Conservation (phyloP, 1,139 yeast genomes). For the Saccharomyces pastorianus region DNA sequence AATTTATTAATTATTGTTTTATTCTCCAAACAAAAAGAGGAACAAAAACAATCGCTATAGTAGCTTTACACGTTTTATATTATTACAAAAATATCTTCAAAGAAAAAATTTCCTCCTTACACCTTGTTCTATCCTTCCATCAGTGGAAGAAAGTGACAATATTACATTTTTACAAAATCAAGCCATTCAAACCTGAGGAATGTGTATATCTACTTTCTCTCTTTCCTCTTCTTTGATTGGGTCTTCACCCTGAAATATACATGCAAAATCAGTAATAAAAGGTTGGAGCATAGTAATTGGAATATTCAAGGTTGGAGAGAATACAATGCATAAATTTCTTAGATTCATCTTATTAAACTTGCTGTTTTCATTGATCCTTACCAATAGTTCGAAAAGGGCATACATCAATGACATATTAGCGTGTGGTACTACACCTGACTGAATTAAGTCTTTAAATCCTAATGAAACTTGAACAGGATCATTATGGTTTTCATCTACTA, state of each 20-base stretch:
- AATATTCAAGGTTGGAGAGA: slow-evolving; percentile 74
- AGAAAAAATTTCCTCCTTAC: not conserved
- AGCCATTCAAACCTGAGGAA: slow-evolving; percentile 29
- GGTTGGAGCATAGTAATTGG: slow-evolving; percentile 58
- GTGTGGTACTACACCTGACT: slow-evolving; percentile 35
- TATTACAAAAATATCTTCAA: not conserved
- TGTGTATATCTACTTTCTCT: slow-evolving; percentile 32
- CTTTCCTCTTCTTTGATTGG: slow-evolving; percentile 33
- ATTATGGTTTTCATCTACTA: slow-evolving; percentile 29
- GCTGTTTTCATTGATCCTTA: slow-evolving; percentile 54
- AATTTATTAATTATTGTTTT: too few relatives aligned
- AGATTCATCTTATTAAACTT: slow-evolving; percentile 75
- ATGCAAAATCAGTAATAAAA: slow-evolving; percentile 55
- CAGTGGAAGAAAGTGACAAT: not conserved
- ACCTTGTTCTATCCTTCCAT: not conserved
- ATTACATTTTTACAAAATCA: slow-evolving; percentile 8
- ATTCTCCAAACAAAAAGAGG: not conserved
- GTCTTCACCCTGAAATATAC: slow-evolving; percentile 50
- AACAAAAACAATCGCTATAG: not conserved
- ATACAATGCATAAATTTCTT: slow-evolving; percentile 71
- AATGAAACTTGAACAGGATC: slow-evolving; percentile 30
- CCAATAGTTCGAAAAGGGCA: slow-evolving; percentile 59
- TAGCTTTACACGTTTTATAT: not conserved
- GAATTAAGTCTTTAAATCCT: slow-evolving; percentile 29
- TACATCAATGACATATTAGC: slow-evolving; percentile 56